Conservation (phyloP, 106 monocot species). For the Ottelia alismoides region DNA sequence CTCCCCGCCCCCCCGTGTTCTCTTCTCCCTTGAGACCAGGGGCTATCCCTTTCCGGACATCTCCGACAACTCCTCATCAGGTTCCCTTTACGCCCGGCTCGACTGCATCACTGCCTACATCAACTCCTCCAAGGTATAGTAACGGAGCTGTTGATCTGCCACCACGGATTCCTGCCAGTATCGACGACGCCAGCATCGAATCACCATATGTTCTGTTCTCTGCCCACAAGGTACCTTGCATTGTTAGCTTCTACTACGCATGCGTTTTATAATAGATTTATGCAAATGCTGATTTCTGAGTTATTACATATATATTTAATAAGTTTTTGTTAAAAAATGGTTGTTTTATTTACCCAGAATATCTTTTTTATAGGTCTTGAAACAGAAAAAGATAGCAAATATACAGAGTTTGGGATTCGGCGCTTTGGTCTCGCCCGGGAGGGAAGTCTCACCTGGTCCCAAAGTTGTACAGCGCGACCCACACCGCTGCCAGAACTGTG, state of each 20-base stretch:
- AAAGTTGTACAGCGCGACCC: constrained; percentile 71
- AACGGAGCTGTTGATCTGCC: constrained; percentile 64
- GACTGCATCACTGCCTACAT: constrained; percentile 43
- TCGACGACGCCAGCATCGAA: constrained; percentile 42
- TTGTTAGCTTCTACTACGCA: neutral
- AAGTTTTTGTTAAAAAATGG: constrained; percentile 1
- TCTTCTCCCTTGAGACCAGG: constrained; percentile 65
- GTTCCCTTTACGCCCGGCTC: constrained; percentile 32
- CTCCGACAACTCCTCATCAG: constrained; percentile 56
- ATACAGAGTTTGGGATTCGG: constrained; percentile 82
- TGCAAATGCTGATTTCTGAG: neutral
- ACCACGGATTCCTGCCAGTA: constrained; percentile 19
- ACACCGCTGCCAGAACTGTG: constrained; percentile 82
- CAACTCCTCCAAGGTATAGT: constrained; percentile 37
- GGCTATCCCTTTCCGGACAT: constrained; percentile 62
- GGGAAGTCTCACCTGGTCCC: constrained; percentile 63
- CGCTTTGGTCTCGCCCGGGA: constrained; percentile 84
- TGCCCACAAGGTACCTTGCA: constrained; percentile 62
- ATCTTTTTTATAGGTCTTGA: constrained; percentile 45
- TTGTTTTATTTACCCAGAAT: neutral
- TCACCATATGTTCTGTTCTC: constrained; percentile 90
- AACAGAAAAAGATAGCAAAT: constrained; percentile 63
- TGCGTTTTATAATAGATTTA: neutral
- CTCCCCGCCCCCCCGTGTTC: constrained; percentile 81
- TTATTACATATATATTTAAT: neutral